phyloP scores from a whole-genome alignment of 2,329 filamentous ascomycete genomes.

The Fusarium avenaceum region DNA sequence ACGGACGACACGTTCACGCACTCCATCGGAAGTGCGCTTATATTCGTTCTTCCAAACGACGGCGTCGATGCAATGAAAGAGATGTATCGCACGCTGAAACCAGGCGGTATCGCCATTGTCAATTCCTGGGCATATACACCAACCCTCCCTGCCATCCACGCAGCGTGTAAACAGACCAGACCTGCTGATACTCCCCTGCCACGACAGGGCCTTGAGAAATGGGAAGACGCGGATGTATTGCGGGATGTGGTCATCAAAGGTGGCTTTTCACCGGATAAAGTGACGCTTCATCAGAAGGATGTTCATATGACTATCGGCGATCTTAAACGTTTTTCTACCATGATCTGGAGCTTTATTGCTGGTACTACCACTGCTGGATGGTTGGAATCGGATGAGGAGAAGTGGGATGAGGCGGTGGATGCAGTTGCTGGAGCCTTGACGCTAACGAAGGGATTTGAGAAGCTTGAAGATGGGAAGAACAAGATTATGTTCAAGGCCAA shows the following conservation, averaged over 20 bases:
- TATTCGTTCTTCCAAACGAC: slow-evolving; percentile 9
- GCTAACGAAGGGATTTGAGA: background rate
- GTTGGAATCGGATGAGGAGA: slow-evolving; percentile 19
- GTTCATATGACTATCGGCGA: slow-evolving; percentile 8
- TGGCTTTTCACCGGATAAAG: rapidly evolving
- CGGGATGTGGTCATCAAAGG: background rate
- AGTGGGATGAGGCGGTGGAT: slow-evolving; percentile 10
- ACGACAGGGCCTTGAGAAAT: slow-evolving; percentile 4
- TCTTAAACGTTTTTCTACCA: background rate
- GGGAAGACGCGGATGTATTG: background rate
- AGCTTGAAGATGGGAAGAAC: background rate
- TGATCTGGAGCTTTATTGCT: slow-evolving; percentile 30
- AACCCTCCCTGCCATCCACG: background rate
- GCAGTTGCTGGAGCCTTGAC: background rate
- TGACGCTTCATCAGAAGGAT: rapidly evolving
- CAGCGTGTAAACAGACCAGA: slow-evolving; percentile 3
- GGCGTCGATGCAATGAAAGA: background rate
- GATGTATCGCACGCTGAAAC: slow-evolving; percentile 1
- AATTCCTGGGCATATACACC: slow-evolving; percentile 15
- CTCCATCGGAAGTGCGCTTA: background rate
- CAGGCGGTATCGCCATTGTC: background rate
- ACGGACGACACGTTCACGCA: background rate
- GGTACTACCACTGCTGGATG: slow-evolving; percentile 13
- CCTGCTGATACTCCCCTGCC: slow-evolving; percentile 3
- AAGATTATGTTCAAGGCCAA: slow-evolving; percentile 17